Evolutionary conservation across 2,329 filamentous ascomycete genomes (phyloP).

Genomic region (Grosmannia clavigera): DNA sequence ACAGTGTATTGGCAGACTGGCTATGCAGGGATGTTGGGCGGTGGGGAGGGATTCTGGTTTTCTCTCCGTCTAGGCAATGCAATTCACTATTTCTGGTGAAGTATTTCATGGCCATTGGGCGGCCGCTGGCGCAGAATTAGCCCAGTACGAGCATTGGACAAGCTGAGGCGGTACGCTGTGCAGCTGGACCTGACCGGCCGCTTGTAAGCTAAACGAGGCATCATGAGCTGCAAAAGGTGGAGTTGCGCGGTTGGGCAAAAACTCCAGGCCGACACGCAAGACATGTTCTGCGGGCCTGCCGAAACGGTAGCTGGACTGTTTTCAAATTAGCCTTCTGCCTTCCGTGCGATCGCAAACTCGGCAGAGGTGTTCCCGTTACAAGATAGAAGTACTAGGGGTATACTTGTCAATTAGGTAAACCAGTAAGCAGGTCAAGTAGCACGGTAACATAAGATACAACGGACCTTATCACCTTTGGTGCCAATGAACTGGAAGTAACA

Average conservation of each 20-base stretch:
- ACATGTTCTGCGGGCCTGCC: neutral
- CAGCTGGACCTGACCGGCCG: neutral
- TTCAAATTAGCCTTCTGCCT: neutral
- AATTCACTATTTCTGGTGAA: no score
- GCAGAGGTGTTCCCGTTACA: no score
- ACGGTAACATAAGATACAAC: no score
- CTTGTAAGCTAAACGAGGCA: neutral
- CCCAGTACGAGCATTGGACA: neutral
- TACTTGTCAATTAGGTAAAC: no score
- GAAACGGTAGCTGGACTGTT: neutral
- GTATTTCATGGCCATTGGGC: neutral
- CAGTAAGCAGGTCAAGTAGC: no score
- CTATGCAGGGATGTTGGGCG: neutral
- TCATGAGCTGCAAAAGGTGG: neutral
- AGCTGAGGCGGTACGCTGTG: neutral
- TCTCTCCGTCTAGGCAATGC: neutral
- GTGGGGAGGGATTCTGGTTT: neutral
- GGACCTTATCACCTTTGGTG: no score
- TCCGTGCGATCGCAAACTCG: neutral
- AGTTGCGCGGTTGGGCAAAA: no score
- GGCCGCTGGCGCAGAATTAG: neutral
- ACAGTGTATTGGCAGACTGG: neutral
- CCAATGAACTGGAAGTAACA: no score
- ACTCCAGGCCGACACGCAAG: neutral
- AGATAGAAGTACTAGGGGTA: no score